These are phyloP conservation scores for Odontarrhena argentea DNA, from an alignment of 345 rosid genomes.

Conservation along the genomic window DNA sequence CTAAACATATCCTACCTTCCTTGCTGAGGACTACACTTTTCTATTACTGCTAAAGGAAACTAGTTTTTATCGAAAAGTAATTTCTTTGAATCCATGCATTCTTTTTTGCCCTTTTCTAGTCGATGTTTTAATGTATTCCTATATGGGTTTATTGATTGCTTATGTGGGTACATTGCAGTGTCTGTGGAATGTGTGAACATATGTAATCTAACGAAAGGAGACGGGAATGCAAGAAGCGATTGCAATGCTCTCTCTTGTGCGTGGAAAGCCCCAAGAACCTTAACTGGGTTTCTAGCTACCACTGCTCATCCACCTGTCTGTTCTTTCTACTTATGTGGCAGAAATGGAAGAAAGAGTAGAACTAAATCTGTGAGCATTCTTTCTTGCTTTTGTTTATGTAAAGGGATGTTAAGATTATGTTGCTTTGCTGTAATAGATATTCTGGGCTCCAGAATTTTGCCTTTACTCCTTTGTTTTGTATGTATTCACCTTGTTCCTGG, in stretches of 20 bases:
- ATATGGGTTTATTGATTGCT: slow-evolving; percentile 14
- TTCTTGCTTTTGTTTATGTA: slow-evolving; percentile 9
- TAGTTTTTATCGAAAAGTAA: not conserved
- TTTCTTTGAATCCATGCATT: slow-evolving; percentile 8
- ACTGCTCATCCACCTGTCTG: slow-evolving; percentile 65
- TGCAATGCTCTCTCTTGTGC: slow-evolving; percentile 83
- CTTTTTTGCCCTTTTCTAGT: not conserved
- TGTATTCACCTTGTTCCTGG: not conserved
- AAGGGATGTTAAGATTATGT: not conserved
- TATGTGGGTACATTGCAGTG: slow-evolving; percentile 51
- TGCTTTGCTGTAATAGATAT: slow-evolving; percentile 13
- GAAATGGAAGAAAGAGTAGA: slow-evolving; percentile 52
- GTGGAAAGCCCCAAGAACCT: slow-evolving; percentile 84
- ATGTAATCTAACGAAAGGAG: slow-evolving; percentile 77
- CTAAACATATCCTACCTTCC: slow-evolving; percentile 32
- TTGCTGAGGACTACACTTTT: slow-evolving; percentile 28
- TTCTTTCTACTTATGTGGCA: slow-evolving; percentile 45
- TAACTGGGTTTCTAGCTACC: slow-evolving; percentile 86
- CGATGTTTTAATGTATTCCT: not conserved
- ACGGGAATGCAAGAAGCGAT: slow-evolving; percentile 65
- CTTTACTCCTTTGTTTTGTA: not conserved
- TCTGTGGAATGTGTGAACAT: slow-evolving; percentile 79
- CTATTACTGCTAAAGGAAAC: not conserved
- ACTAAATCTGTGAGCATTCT: slow-evolving; percentile 53
- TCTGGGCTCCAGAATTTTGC: slow-evolving; percentile 9